phyloP scores from a whole-genome alignment of 2,329 filamentous ascomycete species.

The Blastomyces gilchristii region DNA sequence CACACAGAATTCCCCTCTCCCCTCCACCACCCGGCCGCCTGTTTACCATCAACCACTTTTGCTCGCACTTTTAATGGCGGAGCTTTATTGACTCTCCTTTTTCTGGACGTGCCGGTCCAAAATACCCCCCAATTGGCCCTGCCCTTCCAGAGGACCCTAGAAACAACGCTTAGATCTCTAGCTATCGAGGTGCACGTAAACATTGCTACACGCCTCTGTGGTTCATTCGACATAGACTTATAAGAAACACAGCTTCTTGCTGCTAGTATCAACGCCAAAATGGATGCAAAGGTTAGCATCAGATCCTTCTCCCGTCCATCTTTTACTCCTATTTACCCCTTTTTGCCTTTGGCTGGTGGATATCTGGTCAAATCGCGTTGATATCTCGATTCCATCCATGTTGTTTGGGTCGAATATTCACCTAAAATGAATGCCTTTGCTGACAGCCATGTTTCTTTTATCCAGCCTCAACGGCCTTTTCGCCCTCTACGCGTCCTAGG shows the following conservation, averaged over 20 bases:
- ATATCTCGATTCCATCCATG: neutral
- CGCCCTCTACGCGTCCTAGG: conserved; percentile 49
- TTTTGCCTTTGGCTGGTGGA: conserved; percentile 7
- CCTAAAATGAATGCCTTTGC: conserved; percentile 18
- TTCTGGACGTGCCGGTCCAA: conserved; percentile 1
- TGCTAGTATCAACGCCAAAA: conserved; percentile 18
- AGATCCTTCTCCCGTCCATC: neutral
- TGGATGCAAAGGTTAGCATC: conserved; percentile 40
- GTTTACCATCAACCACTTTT: neutral
- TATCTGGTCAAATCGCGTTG: conserved; percentile 3
- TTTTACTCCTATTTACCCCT: neutral
- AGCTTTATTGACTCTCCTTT: neutral
- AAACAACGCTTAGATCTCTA: neutral
- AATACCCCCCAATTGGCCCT: conserved; percentile 8
- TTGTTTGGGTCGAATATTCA: conserved; percentile 13
- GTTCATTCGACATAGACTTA: neutral
- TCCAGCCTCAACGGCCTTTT: conserved; percentile 58
- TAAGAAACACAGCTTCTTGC: neutral
- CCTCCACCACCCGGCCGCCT: neutral
- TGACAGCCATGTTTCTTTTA: conserved; percentile 15
- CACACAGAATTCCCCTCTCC: neutral
- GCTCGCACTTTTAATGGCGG: conserved; percentile 1
- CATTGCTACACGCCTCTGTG: conserved; percentile 7
- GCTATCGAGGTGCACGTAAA: conserved; percentile 6
- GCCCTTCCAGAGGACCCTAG: conserved; percentile 7